Evolutionary conservation across 805 yeast genomes (phyloP).

Genomic region (Wickerhamiella hasegawae): DNA sequence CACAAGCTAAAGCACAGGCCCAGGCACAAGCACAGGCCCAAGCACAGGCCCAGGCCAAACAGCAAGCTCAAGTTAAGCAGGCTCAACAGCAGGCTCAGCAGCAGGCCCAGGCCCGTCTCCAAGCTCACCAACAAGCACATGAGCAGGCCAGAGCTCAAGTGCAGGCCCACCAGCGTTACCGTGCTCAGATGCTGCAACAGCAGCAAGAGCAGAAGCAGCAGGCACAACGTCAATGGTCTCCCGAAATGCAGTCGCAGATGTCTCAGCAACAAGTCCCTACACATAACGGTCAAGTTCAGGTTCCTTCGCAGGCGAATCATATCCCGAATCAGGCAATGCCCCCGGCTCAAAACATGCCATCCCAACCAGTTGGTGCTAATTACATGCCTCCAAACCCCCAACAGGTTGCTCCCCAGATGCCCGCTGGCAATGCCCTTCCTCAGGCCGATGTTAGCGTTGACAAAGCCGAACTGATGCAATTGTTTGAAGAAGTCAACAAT

Average conservation of each 20-base stretch:
- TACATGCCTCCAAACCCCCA: no score
- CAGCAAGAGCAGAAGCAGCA: constrained; percentile 11
- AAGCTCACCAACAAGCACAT: constrained; percentile 4
- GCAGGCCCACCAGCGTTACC: constrained; percentile 10
- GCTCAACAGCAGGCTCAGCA: constrained; percentile 11
- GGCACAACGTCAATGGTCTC: constrained; percentile 1
- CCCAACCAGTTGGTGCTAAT: no score
- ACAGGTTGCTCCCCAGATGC: constrained; percentile 4
- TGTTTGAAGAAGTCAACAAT: constrained; percentile 53
- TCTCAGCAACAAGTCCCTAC: constrained; percentile 5
- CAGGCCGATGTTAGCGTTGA: background rate
- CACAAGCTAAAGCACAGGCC: no score
- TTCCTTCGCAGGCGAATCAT: constrained; percentile 5
- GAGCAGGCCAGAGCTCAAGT: no score
- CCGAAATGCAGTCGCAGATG: background rate
- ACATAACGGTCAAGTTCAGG: no score
- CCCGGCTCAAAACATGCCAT: constrained; percentile 7
- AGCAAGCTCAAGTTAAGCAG: constrained; percentile 11
- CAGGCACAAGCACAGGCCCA: no score
- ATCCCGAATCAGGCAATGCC: constrained; percentile 6
- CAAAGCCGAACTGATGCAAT: constrained; percentile 29
- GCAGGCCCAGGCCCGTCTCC: constrained; percentile 8
- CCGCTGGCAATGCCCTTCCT: background rate
- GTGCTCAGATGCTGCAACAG: constrained; percentile 12
- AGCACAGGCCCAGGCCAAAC: constrained; percentile 5